Evolutionary conservation across 306 rosid species (phyloP).

Genomic region (Lagenaria siceraria): DNA sequence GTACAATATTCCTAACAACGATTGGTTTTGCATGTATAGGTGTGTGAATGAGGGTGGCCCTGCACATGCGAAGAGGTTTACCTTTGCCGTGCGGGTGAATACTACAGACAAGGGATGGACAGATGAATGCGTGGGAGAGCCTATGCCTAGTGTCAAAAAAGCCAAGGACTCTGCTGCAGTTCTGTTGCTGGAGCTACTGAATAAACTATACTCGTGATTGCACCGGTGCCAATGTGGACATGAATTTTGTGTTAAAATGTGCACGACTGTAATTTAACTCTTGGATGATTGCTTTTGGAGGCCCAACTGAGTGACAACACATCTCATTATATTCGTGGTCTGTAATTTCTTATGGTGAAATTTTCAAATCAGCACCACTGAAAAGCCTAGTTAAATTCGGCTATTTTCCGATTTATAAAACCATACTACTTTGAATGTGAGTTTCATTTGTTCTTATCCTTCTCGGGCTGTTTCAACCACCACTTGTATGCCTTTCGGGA

Average conservation of each 20-base stretch:
- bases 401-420: not conserved
- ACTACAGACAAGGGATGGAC: slow-evolving; percentile 86
- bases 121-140: slow-evolving; percentile 91
- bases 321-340: not conserved
- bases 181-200: slow-evolving; percentile 77
- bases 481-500: not conserved
- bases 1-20: not conserved
- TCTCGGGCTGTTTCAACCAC: not conserved
- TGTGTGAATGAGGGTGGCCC: slow-evolving; percentile 98
- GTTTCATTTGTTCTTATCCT: not conserved
- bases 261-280: not conserved
- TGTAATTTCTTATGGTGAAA: not conserved
- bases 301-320: not conserved
- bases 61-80: slow-evolving; percentile 96
- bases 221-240: not conserved
- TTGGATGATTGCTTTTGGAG: not conserved
- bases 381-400: not conserved
- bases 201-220: slow-evolving; percentile 54
- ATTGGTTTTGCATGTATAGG: slow-evolving; percentile 24
- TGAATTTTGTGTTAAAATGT: not conserved
- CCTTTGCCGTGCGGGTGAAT: slow-evolving; percentile 86
- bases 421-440: not conserved
- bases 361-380: not conserved
- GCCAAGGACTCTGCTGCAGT: slow-evolving; percentile 96
- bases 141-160: slow-evolving; percentile 98